phyloP scores from a whole-genome alignment of 1,284 basidiomycete species.

The Hemileia vastatrix region DNA sequence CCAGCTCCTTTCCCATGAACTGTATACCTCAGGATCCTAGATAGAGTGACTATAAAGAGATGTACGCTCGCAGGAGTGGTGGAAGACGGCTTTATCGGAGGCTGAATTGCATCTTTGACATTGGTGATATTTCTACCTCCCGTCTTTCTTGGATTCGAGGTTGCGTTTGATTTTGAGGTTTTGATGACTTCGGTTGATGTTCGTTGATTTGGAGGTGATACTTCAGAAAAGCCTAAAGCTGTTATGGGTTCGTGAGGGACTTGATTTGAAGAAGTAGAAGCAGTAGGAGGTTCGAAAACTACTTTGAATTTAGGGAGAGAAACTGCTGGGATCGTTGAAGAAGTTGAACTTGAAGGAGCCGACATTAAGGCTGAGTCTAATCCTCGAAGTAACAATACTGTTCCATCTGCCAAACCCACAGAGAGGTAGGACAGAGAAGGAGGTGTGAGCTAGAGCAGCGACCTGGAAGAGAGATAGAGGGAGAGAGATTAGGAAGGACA shows the following conservation, averaged over 20 bases:
- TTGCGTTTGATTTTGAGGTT: no score
- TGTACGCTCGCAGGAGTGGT: slow-evolving; percentile 25
- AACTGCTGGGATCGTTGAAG: slow-evolving; percentile 39
- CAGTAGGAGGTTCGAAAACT: slow-evolving; percentile 48
- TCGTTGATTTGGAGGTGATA: no score
- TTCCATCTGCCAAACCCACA: slow-evolving; percentile 86
- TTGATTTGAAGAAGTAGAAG: no score
- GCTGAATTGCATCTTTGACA: no score
- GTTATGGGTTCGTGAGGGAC: slow-evolving; percentile 95
- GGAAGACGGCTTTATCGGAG: neutral
- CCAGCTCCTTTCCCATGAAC: slow-evolving; percentile 63
- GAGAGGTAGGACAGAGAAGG: slow-evolving; percentile 74
- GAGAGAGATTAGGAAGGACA: no score
- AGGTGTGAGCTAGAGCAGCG: slow-evolving; percentile 67
- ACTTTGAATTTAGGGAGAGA: slow-evolving; percentile 68
- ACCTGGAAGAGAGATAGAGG: no score
- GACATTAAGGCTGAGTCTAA: no score
- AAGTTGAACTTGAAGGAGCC: slow-evolving; percentile 67
- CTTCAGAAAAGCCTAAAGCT: slow-evolving; percentile 78
- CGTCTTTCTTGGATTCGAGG: no score
- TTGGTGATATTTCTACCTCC: no score
- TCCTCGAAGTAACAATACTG: slow-evolving; percentile 85
- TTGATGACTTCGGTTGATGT: no score
- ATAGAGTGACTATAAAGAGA: slow-evolving; percentile 81
- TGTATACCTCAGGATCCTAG: slow-evolving; percentile 65